Evolutionary conservation across 352 stramenopile species (phyloP), one percentile per base, ranked within the genome.

Genomic region (Pythium rishiriense): DNA sequence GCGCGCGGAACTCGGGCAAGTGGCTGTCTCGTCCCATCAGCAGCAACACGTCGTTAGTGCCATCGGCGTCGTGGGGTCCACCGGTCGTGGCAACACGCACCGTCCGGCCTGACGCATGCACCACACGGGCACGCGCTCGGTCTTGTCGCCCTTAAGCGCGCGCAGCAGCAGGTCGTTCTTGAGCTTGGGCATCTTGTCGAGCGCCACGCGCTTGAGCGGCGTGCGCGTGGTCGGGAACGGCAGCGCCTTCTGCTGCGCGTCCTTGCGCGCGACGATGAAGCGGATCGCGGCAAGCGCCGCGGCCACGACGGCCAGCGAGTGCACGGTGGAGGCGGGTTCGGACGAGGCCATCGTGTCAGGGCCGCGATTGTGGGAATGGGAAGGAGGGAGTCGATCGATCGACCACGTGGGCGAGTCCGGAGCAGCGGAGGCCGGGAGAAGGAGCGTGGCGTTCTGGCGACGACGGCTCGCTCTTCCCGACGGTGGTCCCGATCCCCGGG

Each of bases 51-150:
- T 62, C 57, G n/a, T n/a, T n/a, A n/a, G n/a, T n/a, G n/a, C n/a
- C n/a, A n/a, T n/a, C n/a, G n/a, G n/a, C n/a, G n/a, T n/a, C n/a
- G n/a, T n/a, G n/a, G n/a, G n/a, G n/a, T n/a, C 37, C 31, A 21
- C 11, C 37, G 11, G 14, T 35, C n/a, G 31, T 10, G 10, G 31
- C 4, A 43, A 43, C 19, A 17, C 37, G 37, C 24, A 97, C 71
- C 97, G 83, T 67, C 97, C 97, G 25, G 97, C 97, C 74, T 99
- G 97, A 49, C 97, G 94, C 81, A 99, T 99, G 59, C 98, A 91
- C 97, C 97, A 99, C 58, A 99, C 88, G 14, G 97, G 97, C 48
- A 95, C 88, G 26, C 88, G 85, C 75, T 97, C 91, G 11, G 91
- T 96, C 52, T 77, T 81, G 62, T 98, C 82, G 59, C 92, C 90